Evolutionary conservation across 129 eudicot species (phyloP).

Genomic region (Gnaphalium uliginosum): DNA sequence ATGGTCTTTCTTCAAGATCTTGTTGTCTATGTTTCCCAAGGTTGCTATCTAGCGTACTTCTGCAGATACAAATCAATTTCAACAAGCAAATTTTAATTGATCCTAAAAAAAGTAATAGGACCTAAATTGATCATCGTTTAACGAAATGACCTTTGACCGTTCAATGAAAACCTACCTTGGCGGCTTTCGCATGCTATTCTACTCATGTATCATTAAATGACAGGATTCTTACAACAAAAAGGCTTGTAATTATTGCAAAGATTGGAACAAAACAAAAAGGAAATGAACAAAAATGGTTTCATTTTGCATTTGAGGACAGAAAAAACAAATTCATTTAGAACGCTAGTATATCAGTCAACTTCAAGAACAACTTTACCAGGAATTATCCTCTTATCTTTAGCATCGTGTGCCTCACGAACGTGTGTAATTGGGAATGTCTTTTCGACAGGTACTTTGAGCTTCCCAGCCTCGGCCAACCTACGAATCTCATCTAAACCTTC

Average conservation of each 20-base stretch:
- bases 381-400: conserved; percentile 71
- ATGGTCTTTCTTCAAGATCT: background rate
- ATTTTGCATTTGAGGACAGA: conserved; percentile 24
- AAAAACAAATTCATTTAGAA: conserved; percentile 7
- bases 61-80: background rate
- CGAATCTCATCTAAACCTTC: conserved; percentile 84
- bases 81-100: no score
- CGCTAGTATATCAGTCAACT: conserved; percentile 45
- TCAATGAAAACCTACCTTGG: background rate
- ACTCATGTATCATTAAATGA: conserved; percentile 4
- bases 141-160: background rate
- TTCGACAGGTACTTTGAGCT: conserved; percentile 73
- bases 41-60: background rate
- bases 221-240: conserved; percentile 22
- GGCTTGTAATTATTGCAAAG: conserved; percentile 34
- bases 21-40: background rate
- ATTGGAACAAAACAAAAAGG: background rate
- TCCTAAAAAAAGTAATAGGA: background rate
- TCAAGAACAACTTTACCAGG: conserved; percentile 92
- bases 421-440: conserved; percentile 71
- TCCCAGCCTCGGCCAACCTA: conserved; percentile 64
- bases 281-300: background rate
- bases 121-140: background rate
- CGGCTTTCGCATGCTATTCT: conserved; percentile 10
- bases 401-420: conserved; percentile 88